Percentiles rank a stretch among this genome's conserved stretches.
These are phyloP conservation scores for Acer yangbiense DNA, from an alignment of 345 rosid species.

Conservation along the genomic window DNA sequence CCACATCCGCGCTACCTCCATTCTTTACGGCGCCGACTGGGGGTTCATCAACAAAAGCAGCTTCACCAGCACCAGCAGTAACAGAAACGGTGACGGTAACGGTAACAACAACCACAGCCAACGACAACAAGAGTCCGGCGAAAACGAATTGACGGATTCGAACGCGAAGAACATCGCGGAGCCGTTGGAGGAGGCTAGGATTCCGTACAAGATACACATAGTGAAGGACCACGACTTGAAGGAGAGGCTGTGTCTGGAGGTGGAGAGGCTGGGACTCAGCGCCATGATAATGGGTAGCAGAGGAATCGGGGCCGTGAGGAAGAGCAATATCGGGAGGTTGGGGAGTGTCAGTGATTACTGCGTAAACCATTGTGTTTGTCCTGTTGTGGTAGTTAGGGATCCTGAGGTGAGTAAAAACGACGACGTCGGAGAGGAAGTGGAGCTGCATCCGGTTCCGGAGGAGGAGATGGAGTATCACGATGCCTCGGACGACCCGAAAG, in stretches of 20 bases:
- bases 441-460: constrained; percentile 61
- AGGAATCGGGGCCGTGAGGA: constrained; percentile 72
- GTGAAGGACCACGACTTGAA: constrained; percentile 92
- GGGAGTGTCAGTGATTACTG: constrained; percentile 92
- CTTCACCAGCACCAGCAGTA: constrained; percentile 15
- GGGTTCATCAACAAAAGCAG: constrained; percentile 48
- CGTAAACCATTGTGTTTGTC: constrained; percentile 84
- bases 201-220: constrained; percentile 73
- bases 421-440: constrained; percentile 26
- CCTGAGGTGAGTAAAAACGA: constrained; percentile 41
- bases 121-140: neutral
- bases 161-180: constrained; percentile 64
- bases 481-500: constrained; percentile 41
- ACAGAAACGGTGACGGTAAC: neutral
- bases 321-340: constrained; percentile 52
- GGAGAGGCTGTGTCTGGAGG: constrained; percentile 87
- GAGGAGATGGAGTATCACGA: constrained; percentile 57
- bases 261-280: constrained; percentile 79
- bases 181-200: constrained; percentile 66
- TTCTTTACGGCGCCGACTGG: constrained; percentile 79
- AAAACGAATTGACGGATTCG: constrained; percentile 49
- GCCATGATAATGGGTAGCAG: constrained; percentile 89
- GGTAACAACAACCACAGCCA: neutral
- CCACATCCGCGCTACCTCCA: constrained; percentile 62
- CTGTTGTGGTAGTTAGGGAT: constrained; percentile 69